A percentile compares a stretch with the other conserved stretches of the same genome.
phyloP scores from a whole-genome alignment of 148 eudicot genomes.

The Rhododendron ovatum region DNA sequence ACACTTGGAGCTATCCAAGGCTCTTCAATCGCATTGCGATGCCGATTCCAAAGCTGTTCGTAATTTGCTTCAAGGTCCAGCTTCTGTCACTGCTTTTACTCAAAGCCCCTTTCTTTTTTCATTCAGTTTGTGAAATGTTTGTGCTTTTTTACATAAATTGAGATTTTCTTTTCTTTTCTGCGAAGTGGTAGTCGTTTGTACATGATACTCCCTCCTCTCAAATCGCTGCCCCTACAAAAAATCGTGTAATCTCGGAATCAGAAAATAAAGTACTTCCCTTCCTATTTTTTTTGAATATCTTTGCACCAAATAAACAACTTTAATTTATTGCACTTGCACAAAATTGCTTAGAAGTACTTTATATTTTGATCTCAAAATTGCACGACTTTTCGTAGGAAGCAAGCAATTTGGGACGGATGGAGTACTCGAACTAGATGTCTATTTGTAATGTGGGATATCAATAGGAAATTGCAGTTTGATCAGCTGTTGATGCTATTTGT shows the following conservation, averaged over 20 bases:
- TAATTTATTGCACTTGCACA: too few species aligned
- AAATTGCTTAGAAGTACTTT: neutral
- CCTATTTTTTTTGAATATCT: too few species aligned
- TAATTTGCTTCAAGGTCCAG: slow-evolving; percentile 48
- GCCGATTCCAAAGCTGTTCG: slow-evolving; percentile 41
- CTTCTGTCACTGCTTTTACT: neutral
- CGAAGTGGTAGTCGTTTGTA: neutral
- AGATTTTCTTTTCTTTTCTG: neutral
- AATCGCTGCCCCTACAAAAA: too few species aligned
- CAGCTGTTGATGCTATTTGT: neutral
- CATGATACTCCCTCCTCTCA: neutral
- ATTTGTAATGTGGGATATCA: too few species aligned
- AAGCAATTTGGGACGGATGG: too few species aligned
- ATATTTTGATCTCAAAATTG: neutral
- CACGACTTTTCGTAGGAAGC: too few species aligned
- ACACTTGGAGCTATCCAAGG: slow-evolving; percentile 26
- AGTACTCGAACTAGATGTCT: neutral
- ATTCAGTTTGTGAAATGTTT: neutral
- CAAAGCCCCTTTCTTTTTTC: neutral
- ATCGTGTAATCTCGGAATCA: too few species aligned
- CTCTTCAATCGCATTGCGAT: slow-evolving; percentile 34
- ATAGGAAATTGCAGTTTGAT: neutral
- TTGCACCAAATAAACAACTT: too few species aligned
- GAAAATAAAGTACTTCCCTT: neutral
- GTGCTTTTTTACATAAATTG: neutral